Evolutionary conservation across 495 filamentous ascomycete genomes (phyloP), one percentile per base, ranked within the genome.

Genomic region (Penicillium arizonense): DNA sequence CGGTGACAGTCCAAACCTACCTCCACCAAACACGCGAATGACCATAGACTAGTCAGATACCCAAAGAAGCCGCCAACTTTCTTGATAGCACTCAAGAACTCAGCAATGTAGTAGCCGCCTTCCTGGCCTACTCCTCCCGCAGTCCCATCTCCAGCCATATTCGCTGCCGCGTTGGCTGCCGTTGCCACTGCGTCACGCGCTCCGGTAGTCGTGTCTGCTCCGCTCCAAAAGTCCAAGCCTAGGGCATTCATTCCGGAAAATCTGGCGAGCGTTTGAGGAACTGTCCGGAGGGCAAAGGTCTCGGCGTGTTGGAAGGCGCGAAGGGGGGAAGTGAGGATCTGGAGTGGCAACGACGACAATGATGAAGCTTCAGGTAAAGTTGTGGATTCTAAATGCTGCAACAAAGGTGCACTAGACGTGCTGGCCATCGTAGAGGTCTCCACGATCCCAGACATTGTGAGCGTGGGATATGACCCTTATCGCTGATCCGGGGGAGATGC

Each of bases 31-130:
- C 91, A 96, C 44, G 82, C 80, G 44, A 98, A 71, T 4, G 94
- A 92, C 95, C 95, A 98, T 55, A 89, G 89, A 67, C 91, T 95
- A 0, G 91, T 96, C 36, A 93, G 74, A 65, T 97, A 98, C 39
- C 84, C 86, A 64, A 97, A 95, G 28, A 98, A 81, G 33, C 90
- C 90, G 8, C 90, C 88, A n/a, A 97, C 70, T 13, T 87, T 86
- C 48, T 78, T 63, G 37, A 82, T 50, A 11, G 73, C 63, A 9
- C 70, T 64, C 41, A 75, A 57, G 41, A 76, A 53, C 46, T 77
- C 73, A 2, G 61, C 42, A n/a, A 74, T 26, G 44, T 70, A 67
- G 45, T 67, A 61, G 21, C 65, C 59, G 33, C 64, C 57, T 1
- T 69, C 62, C 9, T 67, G 57, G n/a, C 43, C 61, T 8, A 54